phyloP scores from a whole-genome alignment of 352 stramenopile species.

The Pythium plurisporium region DNA sequence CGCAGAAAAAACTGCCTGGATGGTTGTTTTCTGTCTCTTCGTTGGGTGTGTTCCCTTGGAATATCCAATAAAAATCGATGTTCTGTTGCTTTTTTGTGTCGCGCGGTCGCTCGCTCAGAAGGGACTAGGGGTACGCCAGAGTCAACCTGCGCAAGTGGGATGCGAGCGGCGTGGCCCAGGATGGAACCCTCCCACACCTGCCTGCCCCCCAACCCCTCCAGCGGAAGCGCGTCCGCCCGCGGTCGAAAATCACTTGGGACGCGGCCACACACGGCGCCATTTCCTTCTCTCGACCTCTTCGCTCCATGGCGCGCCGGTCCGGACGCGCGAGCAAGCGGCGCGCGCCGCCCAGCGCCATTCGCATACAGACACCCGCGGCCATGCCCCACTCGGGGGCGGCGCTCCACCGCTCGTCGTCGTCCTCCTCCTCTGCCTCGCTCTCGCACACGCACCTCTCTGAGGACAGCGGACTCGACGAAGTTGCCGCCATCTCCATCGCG shows the following conservation, averaged over 20 bases:
- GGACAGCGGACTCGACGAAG: constrained; percentile 4
- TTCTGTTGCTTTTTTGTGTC: too few species aligned
- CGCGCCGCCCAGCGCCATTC: constrained; percentile 8
- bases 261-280: constrained; percentile 1
- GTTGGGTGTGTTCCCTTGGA: constrained; percentile 5
- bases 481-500: constrained; percentile 1
- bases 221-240: neutral
- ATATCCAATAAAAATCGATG: constrained; percentile 12
- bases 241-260: constrained; percentile 12
- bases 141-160: constrained; percentile 15
- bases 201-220: neutral
- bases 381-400: neutral
- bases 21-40: too few species aligned
- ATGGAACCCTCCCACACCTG: constrained; percentile 11
- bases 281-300: neutral
- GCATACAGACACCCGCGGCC: constrained; percentile 12
- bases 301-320: constrained; percentile 9
- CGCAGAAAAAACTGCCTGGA: neutral
- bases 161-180: neutral
- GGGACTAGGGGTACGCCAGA: constrained; percentile 18
- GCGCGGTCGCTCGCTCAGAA: constrained; percentile 8
- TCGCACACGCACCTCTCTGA: neutral
- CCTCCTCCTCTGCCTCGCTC: constrained; percentile 1
- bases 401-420: constrained; percentile 6
- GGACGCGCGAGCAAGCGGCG: constrained; percentile 14